phyloP scores from a whole-genome alignment of 352 stramenopile species.

The Globisporangium canariense region DNA sequence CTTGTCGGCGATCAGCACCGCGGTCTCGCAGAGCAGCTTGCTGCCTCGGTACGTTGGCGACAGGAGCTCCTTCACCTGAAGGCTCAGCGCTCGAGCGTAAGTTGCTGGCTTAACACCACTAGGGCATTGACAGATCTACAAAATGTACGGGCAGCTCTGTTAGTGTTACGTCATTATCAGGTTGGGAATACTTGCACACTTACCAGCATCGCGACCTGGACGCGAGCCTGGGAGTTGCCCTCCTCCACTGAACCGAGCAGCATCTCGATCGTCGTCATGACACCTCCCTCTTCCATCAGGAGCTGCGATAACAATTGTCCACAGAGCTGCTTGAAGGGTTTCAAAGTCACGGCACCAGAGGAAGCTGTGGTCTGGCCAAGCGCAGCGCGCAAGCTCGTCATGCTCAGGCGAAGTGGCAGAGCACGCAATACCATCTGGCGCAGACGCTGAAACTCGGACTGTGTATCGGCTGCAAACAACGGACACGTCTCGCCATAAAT shows the following conservation, averaged over 20 bases:
- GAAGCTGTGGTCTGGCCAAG: constrained; percentile 39
- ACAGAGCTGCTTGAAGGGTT: constrained; percentile 64
- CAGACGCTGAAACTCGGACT: constrained; percentile 36
- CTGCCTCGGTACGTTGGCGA: constrained; percentile 45
- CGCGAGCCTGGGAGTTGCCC: constrained; percentile 80
- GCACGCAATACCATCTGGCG: constrained; percentile 40
- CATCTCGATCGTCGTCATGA: constrained; percentile 82
- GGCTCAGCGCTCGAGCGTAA: constrained; percentile 49
- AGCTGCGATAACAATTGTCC: constrained; percentile 53
- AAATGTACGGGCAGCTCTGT: not conserved
- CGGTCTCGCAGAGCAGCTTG: constrained; percentile 74
- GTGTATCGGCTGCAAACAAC: constrained; percentile 12
- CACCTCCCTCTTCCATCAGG: constrained; percentile 66
- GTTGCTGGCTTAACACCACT: constrained; percentile 29
- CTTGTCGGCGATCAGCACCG: constrained; percentile 57
- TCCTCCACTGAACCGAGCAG: constrained; percentile 71
- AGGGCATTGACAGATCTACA: constrained; percentile 67
- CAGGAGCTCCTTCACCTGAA: constrained; percentile 55
- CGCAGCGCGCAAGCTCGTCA: constrained; percentile 69
- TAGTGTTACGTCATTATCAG: not conserved
- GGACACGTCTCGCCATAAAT: constrained; percentile 41
- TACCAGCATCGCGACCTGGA: constrained; percentile 76
- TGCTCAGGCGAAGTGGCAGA: constrained; percentile 64
- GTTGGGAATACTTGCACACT: not conserved
- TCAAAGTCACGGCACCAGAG: constrained; percentile 14